Conservation (phyloP, 257 asterid species). For the Handroanthus guayacan region DNA sequence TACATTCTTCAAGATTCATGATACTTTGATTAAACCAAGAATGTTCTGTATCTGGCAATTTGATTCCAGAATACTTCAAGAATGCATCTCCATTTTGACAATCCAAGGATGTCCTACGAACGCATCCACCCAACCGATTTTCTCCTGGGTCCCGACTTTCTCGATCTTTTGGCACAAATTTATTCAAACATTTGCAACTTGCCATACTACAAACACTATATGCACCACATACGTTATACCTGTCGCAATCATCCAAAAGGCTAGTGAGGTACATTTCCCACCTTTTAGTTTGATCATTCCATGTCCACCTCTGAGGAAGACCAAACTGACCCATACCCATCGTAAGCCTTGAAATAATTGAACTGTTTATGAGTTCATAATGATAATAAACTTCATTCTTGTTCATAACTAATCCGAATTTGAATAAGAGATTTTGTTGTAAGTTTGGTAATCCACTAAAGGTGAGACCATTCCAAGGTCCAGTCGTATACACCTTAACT, state of each 20-base stretch:
- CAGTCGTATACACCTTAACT: constrained; percentile 19
- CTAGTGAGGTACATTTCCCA: constrained; percentile 36
- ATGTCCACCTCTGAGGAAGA: constrained; percentile 30
- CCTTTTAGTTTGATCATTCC: constrained; percentile 25
- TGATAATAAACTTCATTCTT: constrained; percentile 37
- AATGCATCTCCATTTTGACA: constrained; percentile 28
- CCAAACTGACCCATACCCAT: constrained; percentile 29
- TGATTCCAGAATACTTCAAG: constrained; percentile 30
- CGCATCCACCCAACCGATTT: constrained; percentile 30
- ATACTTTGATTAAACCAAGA: constrained; percentile 27
- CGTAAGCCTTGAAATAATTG: constrained; percentile 29
- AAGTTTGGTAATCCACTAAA: constrained; percentile 28
- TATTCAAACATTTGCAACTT: constrained; percentile 31
- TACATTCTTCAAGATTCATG: constrained; percentile 30
- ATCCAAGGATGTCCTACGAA: constrained; percentile 25
- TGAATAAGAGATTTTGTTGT: constrained; percentile 12
- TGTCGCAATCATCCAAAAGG: constrained; percentile 29
- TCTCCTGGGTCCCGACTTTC: constrained; percentile 28
- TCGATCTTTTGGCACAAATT: constrained; percentile 26
- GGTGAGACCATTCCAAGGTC: constrained; percentile 33
- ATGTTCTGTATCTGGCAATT: constrained; percentile 37
- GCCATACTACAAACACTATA: constrained; percentile 29
- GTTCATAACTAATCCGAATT: constrained; percentile 26
- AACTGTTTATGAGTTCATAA: constrained; percentile 29
- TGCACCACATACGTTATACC: constrained; percentile 33